These are phyloP conservation scores for Panicum miliaceum DNA, from an alignment of 176 grass and related monocot species.

Conservation along the genomic window DNA sequence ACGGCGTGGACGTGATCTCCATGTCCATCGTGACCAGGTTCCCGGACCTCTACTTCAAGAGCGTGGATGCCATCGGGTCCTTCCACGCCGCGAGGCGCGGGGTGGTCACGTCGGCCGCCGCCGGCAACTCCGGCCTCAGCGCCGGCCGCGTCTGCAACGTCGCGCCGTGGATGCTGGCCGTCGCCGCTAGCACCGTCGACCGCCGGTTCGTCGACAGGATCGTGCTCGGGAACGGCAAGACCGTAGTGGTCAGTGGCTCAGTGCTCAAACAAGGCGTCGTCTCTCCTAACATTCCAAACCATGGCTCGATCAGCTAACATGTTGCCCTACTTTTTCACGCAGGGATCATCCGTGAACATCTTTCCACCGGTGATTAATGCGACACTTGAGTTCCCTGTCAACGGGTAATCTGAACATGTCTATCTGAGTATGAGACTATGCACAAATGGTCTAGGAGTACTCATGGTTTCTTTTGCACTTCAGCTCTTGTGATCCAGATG, in stretches of 20 bases:
- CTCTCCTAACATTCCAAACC: no score
- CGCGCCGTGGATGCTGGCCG: slow-evolving; percentile 45
- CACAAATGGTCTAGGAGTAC: no score
- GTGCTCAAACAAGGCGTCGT: neutral
- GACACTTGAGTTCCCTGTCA: neutral
- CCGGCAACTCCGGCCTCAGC: neutral
- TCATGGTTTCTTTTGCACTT: neutral
- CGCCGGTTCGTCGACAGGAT: slow-evolving; percentile 12
- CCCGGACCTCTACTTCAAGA: neutral
- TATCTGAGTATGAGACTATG: neutral
- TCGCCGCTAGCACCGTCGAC: slow-evolving; percentile 40
- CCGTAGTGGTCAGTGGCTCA: slow-evolving; percentile 4
- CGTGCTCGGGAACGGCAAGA: slow-evolving; percentile 7
- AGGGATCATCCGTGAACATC: slow-evolving; percentile 30
- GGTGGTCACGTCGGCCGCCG: neutral
- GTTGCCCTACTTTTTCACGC: neutral
- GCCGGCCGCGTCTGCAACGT: slow-evolving; percentile 27
- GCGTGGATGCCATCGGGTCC: neutral
- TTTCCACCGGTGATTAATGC: neutral
- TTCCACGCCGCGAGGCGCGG: neutral
- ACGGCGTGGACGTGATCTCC: neutral
- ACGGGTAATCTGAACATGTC: slow-evolving; percentile 30
- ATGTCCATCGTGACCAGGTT: neutral
- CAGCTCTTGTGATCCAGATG: slow-evolving; percentile 29
- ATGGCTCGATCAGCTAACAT: no score